Evolutionary conservation across 768 basidiomycete genomes (phyloP), one percentile per base, ranked within the genome.

Genomic region (Calocybe gangraenosa): DNA sequence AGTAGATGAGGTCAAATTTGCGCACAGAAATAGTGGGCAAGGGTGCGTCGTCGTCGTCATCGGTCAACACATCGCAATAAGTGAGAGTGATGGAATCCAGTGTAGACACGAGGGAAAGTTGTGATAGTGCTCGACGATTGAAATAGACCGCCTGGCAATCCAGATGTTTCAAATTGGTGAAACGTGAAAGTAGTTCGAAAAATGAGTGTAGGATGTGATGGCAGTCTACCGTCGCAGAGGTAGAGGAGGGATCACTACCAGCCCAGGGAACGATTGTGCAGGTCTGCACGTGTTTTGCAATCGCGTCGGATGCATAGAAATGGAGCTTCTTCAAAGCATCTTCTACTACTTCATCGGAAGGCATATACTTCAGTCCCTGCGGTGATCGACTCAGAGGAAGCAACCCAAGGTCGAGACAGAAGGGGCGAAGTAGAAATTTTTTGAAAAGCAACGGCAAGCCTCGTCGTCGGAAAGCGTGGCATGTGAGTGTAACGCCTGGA

Each of bases 281-380:
- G 2, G 1, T 38, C 14, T 20, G 36, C 19, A 48, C 47, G 10
- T 19, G 20, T n/a, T 17, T 25, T 3, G 41, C 20, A 22, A 42
- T 39, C 34, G 35, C 3, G 17, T 28, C 11, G 15, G 47, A 43
- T n/a, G 34, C 19, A 31, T 42, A 48, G 37, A 48, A 48, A 14
- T 31, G 19, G 7, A 48, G 22, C 25, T 32, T 42, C 21, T 43
- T 8, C 19, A 42, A 28, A 31, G 10, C 36, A n/a, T 22, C 19
- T 1, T 22, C 30, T 8, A 28, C 14, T 2, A 11, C 32, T 13
- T 20, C 8, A 37, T 33, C 36, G 1, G 15, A n/a, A n/a, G 40
- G 40, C 40, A 33, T 42, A 17, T 15, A 42, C n/a, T n/a, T n/a
- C 3, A n/a, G 28, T 31, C 23, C 15, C 10, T 10, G 17, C 25